These are phyloP conservation scores for Fusarium palustre DNA, from an alignment of 2,329 filamentous ascomycete genomes.

Conservation along the genomic window DNA sequence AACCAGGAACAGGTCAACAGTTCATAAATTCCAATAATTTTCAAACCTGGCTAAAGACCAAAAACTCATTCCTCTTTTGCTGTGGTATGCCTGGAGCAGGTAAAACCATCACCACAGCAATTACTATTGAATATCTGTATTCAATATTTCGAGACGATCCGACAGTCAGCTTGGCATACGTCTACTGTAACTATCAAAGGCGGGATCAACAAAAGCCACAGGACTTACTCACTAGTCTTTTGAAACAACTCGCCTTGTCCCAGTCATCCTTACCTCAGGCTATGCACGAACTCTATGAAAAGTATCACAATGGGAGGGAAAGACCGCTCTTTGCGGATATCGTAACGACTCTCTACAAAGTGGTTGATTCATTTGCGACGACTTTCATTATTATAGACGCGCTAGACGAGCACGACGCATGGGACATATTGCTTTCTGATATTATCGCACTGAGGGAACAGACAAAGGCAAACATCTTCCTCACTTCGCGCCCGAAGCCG, in stretches of 20 bases:
- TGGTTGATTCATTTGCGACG: background rate
- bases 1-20: background rate
- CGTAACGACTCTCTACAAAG: fast-evolving
- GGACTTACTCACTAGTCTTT: background rate
- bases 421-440: fast-evolving
- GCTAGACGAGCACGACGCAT: background rate
- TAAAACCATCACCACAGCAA: background rate
- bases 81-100: background rate
- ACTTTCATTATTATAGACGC: background rate
- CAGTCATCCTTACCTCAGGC: fast-evolving
- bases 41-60: background rate
- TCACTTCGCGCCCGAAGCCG: background rate
- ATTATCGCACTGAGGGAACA: fast-evolving
- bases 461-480: background rate
- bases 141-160: fast-evolving
- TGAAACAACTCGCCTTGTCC: background rate
- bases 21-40: background rate
- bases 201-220: background rate
- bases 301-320: background rate
- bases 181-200: background rate
- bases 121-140: fast-evolving
- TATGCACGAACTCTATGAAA: background rate
- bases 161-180: background rate
- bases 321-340: fast-evolving
- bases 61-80: background rate